phyloP scores from a whole-genome alignment of 768 basidiomycete genomes.

The Pulveroboletus sp. region DNA sequence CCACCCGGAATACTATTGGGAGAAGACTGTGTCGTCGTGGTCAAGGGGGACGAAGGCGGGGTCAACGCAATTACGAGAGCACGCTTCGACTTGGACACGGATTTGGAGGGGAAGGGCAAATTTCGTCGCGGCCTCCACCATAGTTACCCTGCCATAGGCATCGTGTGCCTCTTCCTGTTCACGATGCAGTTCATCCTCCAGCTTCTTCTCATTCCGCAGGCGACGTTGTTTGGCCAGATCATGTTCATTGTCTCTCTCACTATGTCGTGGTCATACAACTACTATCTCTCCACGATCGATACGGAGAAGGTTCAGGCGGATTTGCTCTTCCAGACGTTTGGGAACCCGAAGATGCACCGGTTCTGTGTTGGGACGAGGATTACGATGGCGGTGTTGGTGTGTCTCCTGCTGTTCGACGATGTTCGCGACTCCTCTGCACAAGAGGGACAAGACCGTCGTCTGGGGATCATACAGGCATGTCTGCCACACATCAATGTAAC shows the following conservation, averaged over 20 bases:
- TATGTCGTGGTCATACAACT: slow-evolving; percentile 32
- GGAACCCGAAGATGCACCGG: slow-evolving; percentile 10
- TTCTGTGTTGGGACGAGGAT: slow-evolving; percentile 16
- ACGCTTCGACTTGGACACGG: slow-evolving; percentile 19
- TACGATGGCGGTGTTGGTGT: slow-evolving; percentile 19
- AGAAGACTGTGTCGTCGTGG: slow-evolving; percentile 17
- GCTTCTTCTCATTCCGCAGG: slow-evolving; percentile 32
- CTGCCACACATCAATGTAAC: slow-evolving; percentile 13
- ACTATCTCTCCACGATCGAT: slow-evolving; percentile 32
- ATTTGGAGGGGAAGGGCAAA: not conserved
- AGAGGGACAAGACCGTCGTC: slow-evolving; percentile 17
- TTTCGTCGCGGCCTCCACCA: not conserved
- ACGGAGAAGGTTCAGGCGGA: slow-evolving; percentile 21
- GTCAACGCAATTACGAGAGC: slow-evolving; percentile 28
- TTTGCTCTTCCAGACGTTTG: slow-evolving; percentile 13
- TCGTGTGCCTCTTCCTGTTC: slow-evolving; percentile 24
- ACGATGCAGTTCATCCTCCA: slow-evolving; percentile 29
- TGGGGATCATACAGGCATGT: slow-evolving; percentile 14
- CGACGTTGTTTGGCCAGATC: slow-evolving; percentile 30
- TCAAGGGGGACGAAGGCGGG: slow-evolving; percentile 23
- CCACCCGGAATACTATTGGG: slow-evolving; percentile 24
- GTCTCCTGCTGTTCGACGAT: slow-evolving; percentile 16
- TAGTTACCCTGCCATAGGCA: slow-evolving; percentile 8
- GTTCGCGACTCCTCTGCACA: slow-evolving; percentile 4
- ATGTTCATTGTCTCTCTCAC: slow-evolving; percentile 30